Evolutionary conservation across 345 rosid genomes (phyloP).

Genomic region (Gossypium stocksii): DNA sequence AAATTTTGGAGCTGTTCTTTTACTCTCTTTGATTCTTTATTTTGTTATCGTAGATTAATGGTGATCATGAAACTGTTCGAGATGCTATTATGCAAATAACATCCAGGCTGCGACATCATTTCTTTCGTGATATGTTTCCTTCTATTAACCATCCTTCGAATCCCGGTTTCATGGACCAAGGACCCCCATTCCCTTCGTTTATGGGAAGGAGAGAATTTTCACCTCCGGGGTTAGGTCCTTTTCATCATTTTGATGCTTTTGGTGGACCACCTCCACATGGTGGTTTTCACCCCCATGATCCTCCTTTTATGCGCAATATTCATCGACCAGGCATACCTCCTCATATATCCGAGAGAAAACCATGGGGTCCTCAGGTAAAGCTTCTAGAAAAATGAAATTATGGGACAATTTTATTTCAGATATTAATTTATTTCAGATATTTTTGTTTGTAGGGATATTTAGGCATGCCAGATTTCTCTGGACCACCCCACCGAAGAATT

Average conservation of each 20-base stretch:
- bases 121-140: slow-evolving; percentile 52
- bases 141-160: slow-evolving; percentile 43
- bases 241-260: slow-evolving; percentile 47
- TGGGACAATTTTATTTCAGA: not conserved
- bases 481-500: slow-evolving; percentile 47
- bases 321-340: slow-evolving; percentile 45
- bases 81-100: slow-evolving; percentile 75
- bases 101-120: slow-evolving; percentile 54
- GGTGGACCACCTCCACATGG: slow-evolving; percentile 52
- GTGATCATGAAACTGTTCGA: slow-evolving; percentile 60
- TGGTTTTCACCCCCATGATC: slow-evolving; percentile 50
- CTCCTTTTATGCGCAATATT: slow-evolving; percentile 41
- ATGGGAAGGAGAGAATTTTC: slow-evolving; percentile 67
- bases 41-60: slow-evolving; percentile 42
- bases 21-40: slow-evolving; percentile 3
- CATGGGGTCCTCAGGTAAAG: slow-evolving; percentile 71
- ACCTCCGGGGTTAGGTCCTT: slow-evolving; percentile 54
- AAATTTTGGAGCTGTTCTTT: not conserved
- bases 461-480: slow-evolving; percentile 48
- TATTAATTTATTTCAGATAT: slow-evolving; percentile 8
- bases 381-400: not conserved
- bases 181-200: slow-evolving; percentile 46
- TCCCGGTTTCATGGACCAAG: slow-evolving; percentile 49
- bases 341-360: slow-evolving; percentile 53
- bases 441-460: slow-evolving; percentile 41